A percentile compares a stretch with the other conserved stretches of the same genome.
Conservation (phyloP, 2,329 filamentous ascomycete species). For the Ophiostoma novo-ulmi region DNA sequence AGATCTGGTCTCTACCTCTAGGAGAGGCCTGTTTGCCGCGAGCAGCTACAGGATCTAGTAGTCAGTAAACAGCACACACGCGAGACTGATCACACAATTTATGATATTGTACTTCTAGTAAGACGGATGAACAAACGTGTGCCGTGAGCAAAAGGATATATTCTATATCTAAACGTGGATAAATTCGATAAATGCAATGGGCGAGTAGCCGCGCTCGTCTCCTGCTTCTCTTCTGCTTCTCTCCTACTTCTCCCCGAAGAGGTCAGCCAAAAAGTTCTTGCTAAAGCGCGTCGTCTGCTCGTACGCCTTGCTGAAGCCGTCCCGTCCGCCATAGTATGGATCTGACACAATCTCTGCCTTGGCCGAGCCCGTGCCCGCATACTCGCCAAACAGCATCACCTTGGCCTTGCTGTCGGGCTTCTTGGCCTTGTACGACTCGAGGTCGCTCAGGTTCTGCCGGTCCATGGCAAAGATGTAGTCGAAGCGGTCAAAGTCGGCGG, state of each 20-base stretch:
- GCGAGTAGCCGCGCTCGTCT: background rate
- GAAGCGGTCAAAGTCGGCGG: constrained; percentile 73
- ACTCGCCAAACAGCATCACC: constrained; percentile 80
- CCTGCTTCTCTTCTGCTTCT: background rate
- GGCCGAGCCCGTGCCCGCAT: constrained; percentile 59
- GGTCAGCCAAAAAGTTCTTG: constrained; percentile 64
- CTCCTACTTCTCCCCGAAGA: constrained; percentile 39
- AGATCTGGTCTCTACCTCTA: background rate
- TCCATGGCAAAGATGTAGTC: constrained; percentile 98
- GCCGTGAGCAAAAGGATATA: background rate
- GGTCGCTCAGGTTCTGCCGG: constrained; percentile 66
- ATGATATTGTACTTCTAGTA: background rate
- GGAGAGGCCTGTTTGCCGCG: background rate
- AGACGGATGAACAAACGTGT: background rate
- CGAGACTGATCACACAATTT: background rate
- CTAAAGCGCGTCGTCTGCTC: constrained; percentile 76
- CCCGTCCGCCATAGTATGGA: constrained; percentile 83
- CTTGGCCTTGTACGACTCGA: constrained; percentile 56
- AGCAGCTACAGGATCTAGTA: background rate
- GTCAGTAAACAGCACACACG: background rate
- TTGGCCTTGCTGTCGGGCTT: constrained; percentile 56
- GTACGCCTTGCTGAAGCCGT: constrained; percentile 81
- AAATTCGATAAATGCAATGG: background rate
- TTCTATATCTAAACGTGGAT: background rate
- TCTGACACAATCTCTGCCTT: constrained; percentile 71